phyloP scores from a whole-genome alignment of 2,329 filamentous ascomycete genomes.

The Chaetomiaceae sp. region DNA sequence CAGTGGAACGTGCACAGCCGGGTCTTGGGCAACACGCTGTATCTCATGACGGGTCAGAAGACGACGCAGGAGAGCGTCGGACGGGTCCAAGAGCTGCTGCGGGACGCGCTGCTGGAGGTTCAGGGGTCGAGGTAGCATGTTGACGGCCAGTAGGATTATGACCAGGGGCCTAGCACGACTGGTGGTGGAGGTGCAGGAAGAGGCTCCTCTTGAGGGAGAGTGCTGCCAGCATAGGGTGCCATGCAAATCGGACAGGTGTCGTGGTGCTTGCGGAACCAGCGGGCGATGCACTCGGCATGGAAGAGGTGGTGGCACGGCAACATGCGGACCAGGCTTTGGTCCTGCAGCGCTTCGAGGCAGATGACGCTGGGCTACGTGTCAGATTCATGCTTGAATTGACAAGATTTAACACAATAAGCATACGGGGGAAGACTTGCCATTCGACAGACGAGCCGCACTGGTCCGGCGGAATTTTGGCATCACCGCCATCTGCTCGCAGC shows the following conservation, averaged over 20 bases:
- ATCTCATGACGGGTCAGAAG: slow-evolving; percentile 53
- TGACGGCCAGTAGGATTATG: too few species aligned
- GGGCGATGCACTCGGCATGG: slow-evolving; percentile 12
- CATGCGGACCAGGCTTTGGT: slow-evolving; percentile 7
- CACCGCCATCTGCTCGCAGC: background rate
- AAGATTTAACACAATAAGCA: too few species aligned
- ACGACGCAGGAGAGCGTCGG: slow-evolving; percentile 12
- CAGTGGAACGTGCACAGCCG: slow-evolving; percentile 50
- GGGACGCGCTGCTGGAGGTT: background rate
- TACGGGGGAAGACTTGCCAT: slow-evolving; percentile 10
- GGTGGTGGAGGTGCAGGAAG: slow-evolving; percentile 3
- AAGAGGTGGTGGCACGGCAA: slow-evolving; percentile 15
- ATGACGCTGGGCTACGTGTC: slow-evolving; percentile 6
- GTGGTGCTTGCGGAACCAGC: slow-evolving; percentile 14
- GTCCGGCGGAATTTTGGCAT: background rate
- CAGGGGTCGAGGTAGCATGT: background rate
- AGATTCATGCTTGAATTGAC: background rate
- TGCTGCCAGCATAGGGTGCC: background rate
- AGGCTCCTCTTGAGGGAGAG: background rate
- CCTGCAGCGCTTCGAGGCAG: slow-evolving; percentile 9
- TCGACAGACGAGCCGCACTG: slow-evolving; percentile 8
- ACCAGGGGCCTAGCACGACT: background rate
- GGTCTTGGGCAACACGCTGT: slow-evolving; percentile 55
- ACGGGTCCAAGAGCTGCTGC: slow-evolving; percentile 10
- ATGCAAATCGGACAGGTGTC: slow-evolving; percentile 14